Evolutionary conservation across 139 green algal species (phyloP), one percentile per base, ranked within the genome.

Genomic region (Chlorella sp.): DNA sequence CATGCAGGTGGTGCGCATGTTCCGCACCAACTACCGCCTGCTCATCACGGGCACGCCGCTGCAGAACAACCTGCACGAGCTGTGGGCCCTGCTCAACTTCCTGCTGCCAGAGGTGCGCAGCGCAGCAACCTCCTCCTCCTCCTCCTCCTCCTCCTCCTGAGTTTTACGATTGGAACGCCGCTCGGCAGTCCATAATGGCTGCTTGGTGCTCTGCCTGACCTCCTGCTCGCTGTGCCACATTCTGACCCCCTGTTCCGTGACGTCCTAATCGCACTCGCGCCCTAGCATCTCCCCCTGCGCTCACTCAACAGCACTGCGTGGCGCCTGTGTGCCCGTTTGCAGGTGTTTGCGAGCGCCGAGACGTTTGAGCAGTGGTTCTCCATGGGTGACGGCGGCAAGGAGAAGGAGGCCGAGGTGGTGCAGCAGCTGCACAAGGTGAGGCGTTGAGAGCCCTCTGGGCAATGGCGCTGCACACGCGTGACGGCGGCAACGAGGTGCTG

Each of bases 11-110:
- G 90, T 99, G 50, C 87, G 94, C 49, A 88, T 91, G 76, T 85
- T 98, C 59, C 76, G 78, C 67, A 95, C 92, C 72, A 97, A 98
- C 85, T 97, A 96, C 89, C 91, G 93, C 36, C 87, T 98, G 79
- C 91, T 99, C 51, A 97, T 99, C 86, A 99, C 96, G 0, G 95
- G 95, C 62, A 98, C 95, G 30, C 95, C 95, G 29, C 89, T 98
- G 70, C 90, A 94, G 80, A 95, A 99, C 85, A 99, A 99, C 85
- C 87, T 98, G 73, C 93, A 97, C 82, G 93, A 98, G 88, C 92
- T 99, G 66, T 99, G 96, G 96, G 94, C 96, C 27, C 88, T 99
- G 74, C 91, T 99, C 75, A 98, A 99, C 86, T 99, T 99, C 77
- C 84, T 99, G 83, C 89, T 99, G 76, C 96, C 96, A 0, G 77